Base-by-base conservation (phyloP, 495 filamentous ascomycete species). In the Daldinia bambusicola region DNA sequence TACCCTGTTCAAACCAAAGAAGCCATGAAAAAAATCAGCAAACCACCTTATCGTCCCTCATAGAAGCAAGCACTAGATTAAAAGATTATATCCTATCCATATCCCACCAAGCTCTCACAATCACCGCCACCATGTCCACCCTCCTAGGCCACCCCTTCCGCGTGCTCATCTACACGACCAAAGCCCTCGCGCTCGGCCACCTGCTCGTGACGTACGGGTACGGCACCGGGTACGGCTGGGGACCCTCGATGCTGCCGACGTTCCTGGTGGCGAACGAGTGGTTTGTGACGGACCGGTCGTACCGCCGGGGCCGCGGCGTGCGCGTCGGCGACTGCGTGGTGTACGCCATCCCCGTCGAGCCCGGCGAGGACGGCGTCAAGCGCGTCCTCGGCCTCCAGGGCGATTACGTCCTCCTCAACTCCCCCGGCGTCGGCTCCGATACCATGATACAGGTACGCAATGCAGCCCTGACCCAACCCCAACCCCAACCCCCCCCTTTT, bases 321-420 rank as follows among this genome's bases (percentile, higher is more conserved):
- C 71, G 81, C 16, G 89, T 97, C 36, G 95, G 95, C 14, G 95
- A 99, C 80, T 72, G 97, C 14, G 89, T 98, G 61, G 84, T 84
- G 40, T 96, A 91, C 79, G 80, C 85, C 26, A 91, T 93, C 73
- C 94, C 95, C 10, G 82, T 87, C 38, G 87, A 90, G 43, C 76
- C 84, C 55, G 85, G 85, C n/a, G 82, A 85, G 30, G 78, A 87
- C 55, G 92, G 84, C 13, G 81, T 91, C 9, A 99, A 99, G 84
- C 83, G 95, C 63, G 89, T 98, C 20, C 70, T 98, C 31, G 95
- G 94, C 2, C 81, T 98, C 86, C 89, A 89, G 12, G 95, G 95
- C 13, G 95, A 99, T 81, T 97, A 95, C 81, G 93, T 98, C 36
- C 80, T 92, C 67, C 82, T 86, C 65, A 88, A 93, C 79, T 85